Conservation (phyloP, 2,329 filamentous ascomycete species). For the Lecanoromycetidae sp. region DNA sequence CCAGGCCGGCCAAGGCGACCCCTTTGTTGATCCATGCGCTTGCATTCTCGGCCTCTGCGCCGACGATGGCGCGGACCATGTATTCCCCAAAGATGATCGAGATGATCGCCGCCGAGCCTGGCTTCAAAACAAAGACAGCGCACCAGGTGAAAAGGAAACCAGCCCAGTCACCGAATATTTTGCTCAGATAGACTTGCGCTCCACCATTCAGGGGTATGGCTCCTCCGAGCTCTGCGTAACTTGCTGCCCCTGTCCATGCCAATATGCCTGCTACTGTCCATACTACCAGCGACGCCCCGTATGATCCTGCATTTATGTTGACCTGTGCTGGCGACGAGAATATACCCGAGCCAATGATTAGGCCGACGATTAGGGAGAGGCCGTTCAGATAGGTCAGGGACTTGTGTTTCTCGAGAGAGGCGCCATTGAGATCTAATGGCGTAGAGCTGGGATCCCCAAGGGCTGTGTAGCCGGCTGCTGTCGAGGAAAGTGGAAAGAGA, state of each 20-base stretch:
- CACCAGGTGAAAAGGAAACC: slow-evolving; percentile 97
- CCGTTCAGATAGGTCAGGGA: slow-evolving; percentile 91
- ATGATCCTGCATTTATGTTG: slow-evolving; percentile 79
- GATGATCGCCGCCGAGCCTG: slow-evolving; percentile 85
- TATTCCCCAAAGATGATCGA: slow-evolving; percentile 98
- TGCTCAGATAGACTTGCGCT: slow-evolving; percentile 83
- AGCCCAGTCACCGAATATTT: slow-evolving; percentile 87
- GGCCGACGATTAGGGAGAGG: slow-evolving; percentile 73
- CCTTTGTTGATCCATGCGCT: slow-evolving; percentile 84
- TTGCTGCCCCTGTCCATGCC: slow-evolving; percentile 91
- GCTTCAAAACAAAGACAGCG: slow-evolving; percentile 85
- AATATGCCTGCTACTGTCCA: slow-evolving; percentile 86
- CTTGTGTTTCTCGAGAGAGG: slow-evolving; percentile 88
- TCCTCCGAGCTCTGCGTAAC: slow-evolving; percentile 89
- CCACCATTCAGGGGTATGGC: slow-evolving; percentile 94
- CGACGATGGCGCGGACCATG: slow-evolving; percentile 73
- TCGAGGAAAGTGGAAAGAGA: slow-evolving; percentile 82
- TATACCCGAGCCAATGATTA: slow-evolving; percentile 94
- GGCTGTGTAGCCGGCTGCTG: slow-evolving; percentile 69
- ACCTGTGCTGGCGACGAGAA: slow-evolving; percentile 92
- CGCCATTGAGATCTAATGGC: slow-evolving; percentile 50
- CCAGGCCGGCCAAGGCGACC: slow-evolving; percentile 65
- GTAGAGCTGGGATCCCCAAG: slow-evolving; percentile 61
- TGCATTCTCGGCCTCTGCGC: slow-evolving; percentile 69
- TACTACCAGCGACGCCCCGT: slow-evolving; percentile 78